Evolutionary conservation across 306 rosid species (phyloP).

Genomic region (Acmispon strigosus): DNA sequence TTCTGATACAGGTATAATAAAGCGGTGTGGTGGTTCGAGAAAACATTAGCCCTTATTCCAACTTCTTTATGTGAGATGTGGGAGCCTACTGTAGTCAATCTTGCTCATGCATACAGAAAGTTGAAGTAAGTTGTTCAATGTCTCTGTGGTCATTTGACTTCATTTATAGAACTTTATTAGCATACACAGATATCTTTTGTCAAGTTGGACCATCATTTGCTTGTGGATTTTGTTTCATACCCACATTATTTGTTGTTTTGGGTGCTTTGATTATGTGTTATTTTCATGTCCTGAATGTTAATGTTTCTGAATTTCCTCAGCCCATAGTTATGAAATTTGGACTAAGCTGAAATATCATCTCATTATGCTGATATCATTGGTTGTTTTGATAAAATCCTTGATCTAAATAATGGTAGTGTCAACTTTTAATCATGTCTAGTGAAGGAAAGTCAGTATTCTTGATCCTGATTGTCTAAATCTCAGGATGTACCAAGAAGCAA

Average conservation of each 20-base stretch:
- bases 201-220: neutral
- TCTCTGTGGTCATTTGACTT: slow-evolving; percentile 1
- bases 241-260: neutral
- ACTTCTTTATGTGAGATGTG: slow-evolving; percentile 78
- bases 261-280: neutral
- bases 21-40: slow-evolving; percentile 87
- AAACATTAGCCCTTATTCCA: slow-evolving; percentile 74
- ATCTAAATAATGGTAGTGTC: slow-evolving; percentile 1
- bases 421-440: neutral
- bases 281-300: neutral
- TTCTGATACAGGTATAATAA: slow-evolving; percentile 61
- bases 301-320: slow-evolving; percentile 8
- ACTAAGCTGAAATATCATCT: neutral
- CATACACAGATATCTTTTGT: neutral
- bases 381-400: neutral
- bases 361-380: neutral
- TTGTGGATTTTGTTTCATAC: neutral
- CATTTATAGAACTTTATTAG: neutral
- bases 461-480: slow-evolving; percentile 14
- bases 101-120: slow-evolving; percentile 90
- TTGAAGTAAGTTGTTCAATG: slow-evolving; percentile 55
- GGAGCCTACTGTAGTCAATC: slow-evolving; percentile 93
- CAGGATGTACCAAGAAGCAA: slow-evolving; percentile 80
- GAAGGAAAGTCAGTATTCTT: neutral
- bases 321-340: neutral